Evolutionary conservation across 441 rosid species (phyloP).

Genomic region (Codiaeum variegatum): DNA sequence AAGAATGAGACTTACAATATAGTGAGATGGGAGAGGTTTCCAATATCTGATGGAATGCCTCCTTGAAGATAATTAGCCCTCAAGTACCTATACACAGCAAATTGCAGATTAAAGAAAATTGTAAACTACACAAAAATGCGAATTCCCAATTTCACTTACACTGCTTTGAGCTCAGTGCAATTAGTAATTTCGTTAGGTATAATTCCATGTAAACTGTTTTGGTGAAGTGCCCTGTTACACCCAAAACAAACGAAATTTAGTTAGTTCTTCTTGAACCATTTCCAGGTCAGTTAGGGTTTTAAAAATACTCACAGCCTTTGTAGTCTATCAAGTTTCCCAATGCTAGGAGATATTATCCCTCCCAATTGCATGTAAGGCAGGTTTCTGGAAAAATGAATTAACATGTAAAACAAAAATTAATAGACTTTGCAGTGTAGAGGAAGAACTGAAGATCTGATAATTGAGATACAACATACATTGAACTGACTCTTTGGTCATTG

Average conservation of each 20-base stretch:
- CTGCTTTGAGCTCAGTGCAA: slow-evolving; percentile 77
- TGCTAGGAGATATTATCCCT: slow-evolving; percentile 82
- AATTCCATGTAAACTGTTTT: slow-evolving; percentile 76
- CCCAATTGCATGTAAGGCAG: slow-evolving; percentile 84
- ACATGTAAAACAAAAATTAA: not conserved
- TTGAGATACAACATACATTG: slow-evolving; percentile 43
- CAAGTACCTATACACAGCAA: slow-evolving; percentile 53
- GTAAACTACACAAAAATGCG: not conserved
- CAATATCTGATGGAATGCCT: slow-evolving; percentile 73
- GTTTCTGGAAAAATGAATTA: slow-evolving; percentile 43
- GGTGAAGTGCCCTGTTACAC: slow-evolving; percentile 75
- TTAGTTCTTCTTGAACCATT: not conserved
- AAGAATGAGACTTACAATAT: slow-evolving; percentile 48
- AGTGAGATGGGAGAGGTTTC: slow-evolving; percentile 72
- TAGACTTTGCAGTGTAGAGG: not conserved
- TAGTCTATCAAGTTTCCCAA: slow-evolving; percentile 69
- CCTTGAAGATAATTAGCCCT: slow-evolving; percentile 91
- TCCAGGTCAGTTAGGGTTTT: not conserved
- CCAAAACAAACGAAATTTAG: not conserved
- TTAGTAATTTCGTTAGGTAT: slow-evolving; percentile 75
- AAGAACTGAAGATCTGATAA: not conserved
- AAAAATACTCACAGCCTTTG: slow-evolving; percentile 72
- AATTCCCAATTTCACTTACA: slow-evolving; percentile 45
- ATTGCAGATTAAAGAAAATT: slow-evolving; percentile 1
- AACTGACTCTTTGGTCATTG: slow-evolving; percentile 60